Percentiles rank a stretch among this genome's conserved stretches.
Evolutionary conservation across 306 rosid genomes (phyloP).

Genomic region (Albizia julibrissin): DNA sequence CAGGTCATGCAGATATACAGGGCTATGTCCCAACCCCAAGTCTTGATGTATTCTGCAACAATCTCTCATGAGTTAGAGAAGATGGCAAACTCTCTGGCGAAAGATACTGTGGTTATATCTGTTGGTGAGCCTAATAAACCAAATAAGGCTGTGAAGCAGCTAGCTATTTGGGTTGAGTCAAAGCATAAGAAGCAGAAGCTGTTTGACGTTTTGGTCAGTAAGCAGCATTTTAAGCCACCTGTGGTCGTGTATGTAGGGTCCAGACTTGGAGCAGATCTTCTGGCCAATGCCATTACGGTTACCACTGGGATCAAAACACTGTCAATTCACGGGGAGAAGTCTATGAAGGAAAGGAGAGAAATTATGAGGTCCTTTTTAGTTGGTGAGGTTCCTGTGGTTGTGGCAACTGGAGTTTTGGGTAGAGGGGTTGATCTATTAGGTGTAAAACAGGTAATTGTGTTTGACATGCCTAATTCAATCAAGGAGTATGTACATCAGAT

Average conservation of each 20-base stretch:
- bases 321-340: conserved; percentile 83
- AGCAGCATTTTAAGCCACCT: conserved; percentile 84
- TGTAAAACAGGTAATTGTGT: conserved; percentile 76
- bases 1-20: conserved; percentile 77
- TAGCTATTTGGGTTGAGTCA: conserved; percentile 80
- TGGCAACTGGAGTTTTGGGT: conserved; percentile 88
- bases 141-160: conserved; percentile 76
- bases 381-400: conserved; percentile 77
- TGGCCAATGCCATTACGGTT: conserved; percentile 71
- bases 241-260: conserved; percentile 68
- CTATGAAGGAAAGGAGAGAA: conserved; percentile 86
- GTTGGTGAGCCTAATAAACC: conserved; percentile 74
- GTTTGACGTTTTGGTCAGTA: conserved; percentile 67
- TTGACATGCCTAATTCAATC: conserved; percentile 85
- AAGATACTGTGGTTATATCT: conserved; percentile 49
- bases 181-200: conserved; percentile 83
- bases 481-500: conserved; percentile 84
- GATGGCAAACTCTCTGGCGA: conserved; percentile 62
- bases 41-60: conserved; percentile 83
- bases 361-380: conserved; percentile 63
- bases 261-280: conserved; percentile 83
- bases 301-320: conserved; percentile 63
- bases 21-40: conserved; percentile 77
- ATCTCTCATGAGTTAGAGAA: conserved; percentile 67
- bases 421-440: conserved; percentile 78